A percentile compares a stretch with the other conserved stretches of the same genome.
phyloP scores from a whole-genome alignment of 2,329 filamentous ascomycete genomes.

The Trichophyton benhamiae region DNA sequence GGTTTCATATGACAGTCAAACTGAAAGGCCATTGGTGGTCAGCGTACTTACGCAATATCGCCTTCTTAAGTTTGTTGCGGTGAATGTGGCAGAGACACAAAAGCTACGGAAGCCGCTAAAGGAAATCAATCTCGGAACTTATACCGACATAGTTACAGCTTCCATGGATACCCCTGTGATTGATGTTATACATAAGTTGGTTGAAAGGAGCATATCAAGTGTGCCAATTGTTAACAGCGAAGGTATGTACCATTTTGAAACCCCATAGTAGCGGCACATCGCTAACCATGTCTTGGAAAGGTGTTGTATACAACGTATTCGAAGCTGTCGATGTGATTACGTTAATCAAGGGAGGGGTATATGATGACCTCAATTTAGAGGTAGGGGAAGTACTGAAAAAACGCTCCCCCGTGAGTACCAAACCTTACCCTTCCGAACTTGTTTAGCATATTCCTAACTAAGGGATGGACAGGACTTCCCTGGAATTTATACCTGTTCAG shows the following conservation, averaged over 20 bases:
- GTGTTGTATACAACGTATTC: constrained; percentile 80
- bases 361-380: constrained; percentile 75
- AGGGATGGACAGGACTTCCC: constrained; percentile 57
- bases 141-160: constrained; percentile 66
- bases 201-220: constrained; percentile 84
- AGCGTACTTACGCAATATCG: constrained; percentile 97
- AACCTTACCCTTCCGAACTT: neutral
- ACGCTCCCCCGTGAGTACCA: constrained; percentile 53
- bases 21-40: constrained; percentile 79
- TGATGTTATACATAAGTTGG: constrained; percentile 86
- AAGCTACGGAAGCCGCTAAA: constrained; percentile 75
- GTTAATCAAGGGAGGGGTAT: constrained; percentile 82
- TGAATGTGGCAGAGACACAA: constrained; percentile 83
- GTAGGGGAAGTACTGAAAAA: constrained; percentile 84
- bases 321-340: constrained; percentile 96
- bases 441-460: neutral
- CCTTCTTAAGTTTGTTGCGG: constrained; percentile 95
- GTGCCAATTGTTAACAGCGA: constrained; percentile 81
- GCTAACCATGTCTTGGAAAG: constrained; percentile 23
- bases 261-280: neutral
- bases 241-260: constrained; percentile 13
- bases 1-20: constrained; percentile 89
- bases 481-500: constrained; percentile 89
- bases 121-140: constrained; percentile 77
- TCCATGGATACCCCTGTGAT: constrained; percentile 84